Evolutionary conservation across 768 basidiomycete species (phyloP), one percentile per base, ranked within the genome.

Genomic region (Phylloporus sp.): DNA sequence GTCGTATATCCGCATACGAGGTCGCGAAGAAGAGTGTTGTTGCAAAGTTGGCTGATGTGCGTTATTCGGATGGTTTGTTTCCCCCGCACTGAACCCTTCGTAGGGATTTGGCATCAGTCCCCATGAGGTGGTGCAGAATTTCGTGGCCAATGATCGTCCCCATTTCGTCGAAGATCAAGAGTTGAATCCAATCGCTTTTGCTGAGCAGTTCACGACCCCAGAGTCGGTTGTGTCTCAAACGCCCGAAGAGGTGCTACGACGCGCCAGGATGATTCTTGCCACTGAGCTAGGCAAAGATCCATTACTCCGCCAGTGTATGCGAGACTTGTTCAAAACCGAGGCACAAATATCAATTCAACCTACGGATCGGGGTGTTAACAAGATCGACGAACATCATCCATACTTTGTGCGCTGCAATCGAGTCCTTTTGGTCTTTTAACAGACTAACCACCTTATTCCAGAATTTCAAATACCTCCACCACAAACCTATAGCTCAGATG

Each of bases 231-330:
- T 78, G 50, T 74, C 78, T 2, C 75, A 75, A 55, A 59, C 78
- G 9, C 69, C 83, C 1, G 82, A 89, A 45, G 85, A 90, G 43
- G 63, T 88, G 22, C 76, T 92, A 37, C 74, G 74, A 38, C 79
- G 79, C 27, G 88, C 90, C 9, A 80, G 89, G 38, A 78, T 90
- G 74, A 85, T 98, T 46, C 69, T 98, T 38, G 78, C 86, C 6
- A 90, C 88, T 0, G 96, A 98, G 63, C 76, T 98, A 15, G 89
- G 90, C 27, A 94, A 89, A 61, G 95, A 99, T 63, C 95, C 95
- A 11, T 69, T 91, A 10, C 76, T 99, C 24, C 76, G 91, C 33
- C 81, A 83, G 52, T 76, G 82, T 46, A 81, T 91, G 41, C 81
- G 96, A 42, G 75, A 81, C 45, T 61, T 79, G 29, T 93, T 92